A percentile compares a stretch with the other conserved stretches of the same genome.
These are phyloP conservation scores for Podospora pseudoanserina DNA, from an alignment of 495 filamentous ascomycete genomes.

Conservation along the genomic window DNA sequence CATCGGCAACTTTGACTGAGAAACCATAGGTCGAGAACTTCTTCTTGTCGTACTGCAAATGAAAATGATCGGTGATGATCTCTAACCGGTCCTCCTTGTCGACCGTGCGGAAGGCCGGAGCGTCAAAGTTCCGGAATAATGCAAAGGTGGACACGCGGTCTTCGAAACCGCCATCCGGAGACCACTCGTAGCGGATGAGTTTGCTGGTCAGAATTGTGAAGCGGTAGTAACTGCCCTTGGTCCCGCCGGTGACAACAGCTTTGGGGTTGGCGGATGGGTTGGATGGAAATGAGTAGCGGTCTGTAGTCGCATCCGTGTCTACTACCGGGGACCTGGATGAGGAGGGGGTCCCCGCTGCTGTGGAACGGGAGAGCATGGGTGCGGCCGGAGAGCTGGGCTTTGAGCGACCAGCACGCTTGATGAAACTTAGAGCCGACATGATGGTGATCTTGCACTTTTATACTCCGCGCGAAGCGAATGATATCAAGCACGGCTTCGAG, in stretches of 20 bases:
- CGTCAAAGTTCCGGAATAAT: conserved; percentile 46
- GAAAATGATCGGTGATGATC: conserved; percentile 50
- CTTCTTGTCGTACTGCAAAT: conserved; percentile 51
- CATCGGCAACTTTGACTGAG: conserved; percentile 33
- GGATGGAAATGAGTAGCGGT: conserved; percentile 44
- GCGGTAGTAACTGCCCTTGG: conserved; percentile 39
- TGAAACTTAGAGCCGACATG: not conserved
- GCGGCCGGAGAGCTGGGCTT: not conserved
- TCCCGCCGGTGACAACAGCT: conserved; percentile 43
- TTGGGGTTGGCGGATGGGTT: conserved; percentile 44
- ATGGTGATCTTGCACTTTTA: not conserved
- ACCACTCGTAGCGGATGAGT: conserved; percentile 57
- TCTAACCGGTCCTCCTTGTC: conserved; percentile 39
- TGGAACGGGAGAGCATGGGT: conserved; percentile 4
- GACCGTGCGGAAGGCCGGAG: conserved; percentile 45
- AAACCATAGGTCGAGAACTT: conserved; percentile 47
- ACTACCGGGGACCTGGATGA: not conserved
- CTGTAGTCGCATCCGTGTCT: conserved; percentile 11
- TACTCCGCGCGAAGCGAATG: not conserved
- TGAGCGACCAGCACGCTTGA: not conserved
- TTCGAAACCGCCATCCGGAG: conserved; percentile 52
- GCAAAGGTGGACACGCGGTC: conserved; percentile 57
- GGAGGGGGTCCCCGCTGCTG: not conserved
- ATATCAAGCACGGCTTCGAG: not conserved
- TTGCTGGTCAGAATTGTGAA: conserved; percentile 53